A percentile compares a stretch with the other conserved stretches of the same genome.
These are phyloP conservation scores for Ogataea minuta DNA, from an alignment of 805 yeast species.

Conservation along the genomic window DNA sequence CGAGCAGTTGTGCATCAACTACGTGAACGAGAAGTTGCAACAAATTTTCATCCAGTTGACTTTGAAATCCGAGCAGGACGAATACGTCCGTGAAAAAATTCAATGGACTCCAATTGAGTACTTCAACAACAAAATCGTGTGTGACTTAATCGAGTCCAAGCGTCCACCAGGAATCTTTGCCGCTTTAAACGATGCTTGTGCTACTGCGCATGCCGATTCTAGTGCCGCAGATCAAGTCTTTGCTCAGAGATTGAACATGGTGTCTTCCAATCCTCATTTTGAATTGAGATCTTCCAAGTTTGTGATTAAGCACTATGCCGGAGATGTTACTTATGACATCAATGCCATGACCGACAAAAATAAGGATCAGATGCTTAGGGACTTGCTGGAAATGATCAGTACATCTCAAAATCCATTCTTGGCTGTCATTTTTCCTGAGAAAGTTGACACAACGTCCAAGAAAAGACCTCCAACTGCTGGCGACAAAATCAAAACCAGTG, in stretches of 20 bases:
- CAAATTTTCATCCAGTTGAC: constrained; percentile 96
- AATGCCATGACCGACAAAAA: constrained; percentile 93
- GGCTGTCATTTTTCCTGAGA: constrained; percentile 57
- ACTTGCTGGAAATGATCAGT: constrained; percentile 73
- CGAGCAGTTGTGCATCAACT: constrained; percentile 93
- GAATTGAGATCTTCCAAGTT: constrained; percentile 87
- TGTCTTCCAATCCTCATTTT: constrained; percentile 79
- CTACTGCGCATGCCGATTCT: constrained; percentile 98
- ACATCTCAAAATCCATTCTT: constrained; percentile 70
- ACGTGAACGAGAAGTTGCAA: constrained; percentile 92
- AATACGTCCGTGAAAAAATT: constrained; percentile 91
- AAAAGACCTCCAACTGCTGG: constrained; percentile 93
- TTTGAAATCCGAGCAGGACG: constrained; percentile 95
- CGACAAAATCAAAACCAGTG: constrained; percentile 89
- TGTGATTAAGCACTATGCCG: constrained; percentile 94
- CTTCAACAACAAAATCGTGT: constrained; percentile 93
- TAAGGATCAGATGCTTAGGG: constrained; percentile 90
- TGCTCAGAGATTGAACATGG: constrained; percentile 85
- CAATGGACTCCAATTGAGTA: constrained; percentile 97
- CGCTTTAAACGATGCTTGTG: constrained; percentile 93
- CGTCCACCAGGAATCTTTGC: constrained; percentile 98
- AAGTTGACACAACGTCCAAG: constrained; percentile 63
- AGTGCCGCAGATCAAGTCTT: constrained; percentile 95
- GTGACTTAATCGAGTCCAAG: constrained; percentile 90
- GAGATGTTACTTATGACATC: constrained; percentile 93